Percentiles rank a stretch among this genome's conserved stretches.
These are phyloP conservation scores for Leptomonas pyrrhocoris DNA, from an alignment of 208 protist species.

Conservation along the genomic window DNA sequence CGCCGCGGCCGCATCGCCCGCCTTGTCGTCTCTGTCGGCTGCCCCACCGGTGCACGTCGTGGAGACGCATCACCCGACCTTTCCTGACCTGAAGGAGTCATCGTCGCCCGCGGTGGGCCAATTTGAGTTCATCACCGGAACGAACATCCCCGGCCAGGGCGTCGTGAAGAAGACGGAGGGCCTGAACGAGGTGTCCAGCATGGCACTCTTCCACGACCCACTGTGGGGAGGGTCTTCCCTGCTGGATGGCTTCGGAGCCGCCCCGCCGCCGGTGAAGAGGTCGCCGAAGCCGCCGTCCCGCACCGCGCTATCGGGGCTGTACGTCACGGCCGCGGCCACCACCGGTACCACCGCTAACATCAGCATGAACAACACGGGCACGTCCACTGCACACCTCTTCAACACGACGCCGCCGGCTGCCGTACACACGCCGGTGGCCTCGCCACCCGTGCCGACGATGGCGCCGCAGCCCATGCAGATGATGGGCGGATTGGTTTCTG, in stretches of 20 bases:
- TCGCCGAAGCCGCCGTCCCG: constrained; percentile 21
- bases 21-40: not conserved
- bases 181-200: constrained; percentile 22
- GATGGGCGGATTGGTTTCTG: constrained; percentile 12
- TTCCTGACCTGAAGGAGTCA: constrained; percentile 28
- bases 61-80: constrained; percentile 18
- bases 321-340: constrained; percentile 10
- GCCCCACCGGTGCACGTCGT: constrained; percentile 1
- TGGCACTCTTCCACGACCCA: constrained; percentile 82
- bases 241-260: constrained; percentile 17
- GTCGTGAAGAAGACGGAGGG: constrained; percentile 26
- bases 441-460: constrained; percentile 15
- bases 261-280: constrained; percentile 7
- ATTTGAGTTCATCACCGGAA: constrained; percentile 75
- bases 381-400: not conserved
- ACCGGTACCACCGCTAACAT: not conserved
- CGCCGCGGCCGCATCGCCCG: not conserved
- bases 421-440: constrained; percentile 7
- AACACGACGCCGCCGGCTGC: constrained; percentile 6
- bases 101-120: constrained; percentile 19
- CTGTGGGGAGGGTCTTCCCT: constrained; percentile 56
- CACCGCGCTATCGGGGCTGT: constrained; percentile 22
- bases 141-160: constrained; percentile 67
- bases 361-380: constrained; percentile 3
- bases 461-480: constrained; percentile 15